phyloP scores from a whole-genome alignment of 371 early-diverging fungal species.

The Mucor piriformis region DNA sequence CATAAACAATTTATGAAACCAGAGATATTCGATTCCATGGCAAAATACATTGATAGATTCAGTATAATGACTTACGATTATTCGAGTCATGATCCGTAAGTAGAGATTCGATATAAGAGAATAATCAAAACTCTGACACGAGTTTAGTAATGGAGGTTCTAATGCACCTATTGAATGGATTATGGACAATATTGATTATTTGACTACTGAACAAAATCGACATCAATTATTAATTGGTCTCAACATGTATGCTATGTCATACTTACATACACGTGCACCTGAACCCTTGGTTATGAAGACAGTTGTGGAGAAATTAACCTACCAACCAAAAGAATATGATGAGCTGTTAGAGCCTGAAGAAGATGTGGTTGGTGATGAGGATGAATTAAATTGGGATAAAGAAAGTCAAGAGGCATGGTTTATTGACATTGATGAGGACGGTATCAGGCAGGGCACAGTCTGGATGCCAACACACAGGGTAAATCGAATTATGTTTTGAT shows the following conservation, averaged over 20 bases:
- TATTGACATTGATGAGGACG: conserved; percentile 38
- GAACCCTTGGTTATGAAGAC: conserved; percentile 42
- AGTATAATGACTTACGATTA: conserved; percentile 70
- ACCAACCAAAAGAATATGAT: conserved; percentile 16
- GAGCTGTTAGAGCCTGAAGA: conserved; percentile 21
- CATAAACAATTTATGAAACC: conserved; percentile 33
- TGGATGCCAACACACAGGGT: conserved; percentile 61
- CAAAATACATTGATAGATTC: conserved; percentile 54
- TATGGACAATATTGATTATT: conserved; percentile 51
- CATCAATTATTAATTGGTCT: conserved; percentile 57
- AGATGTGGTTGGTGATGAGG: not conserved
- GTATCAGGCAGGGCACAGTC: conserved; percentile 37
- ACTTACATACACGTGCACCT: conserved; percentile 22
- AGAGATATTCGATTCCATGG: conserved; percentile 40
- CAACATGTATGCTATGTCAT: conserved; percentile 64
- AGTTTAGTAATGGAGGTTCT: conserved; percentile 55
- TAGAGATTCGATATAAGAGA: not conserved
- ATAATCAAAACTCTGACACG: too few species aligned
- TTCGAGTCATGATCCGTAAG: conserved; percentile 46
- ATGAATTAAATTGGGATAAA: conserved; percentile 47
- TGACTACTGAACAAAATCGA: conserved; percentile 39
- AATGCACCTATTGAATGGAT: conserved; percentile 62
- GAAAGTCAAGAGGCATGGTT: conserved; percentile 52
- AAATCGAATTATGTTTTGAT: not conserved
- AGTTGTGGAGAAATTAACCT: conserved; percentile 33